These are phyloP conservation scores for Daldinia vernicosa DNA, from an alignment of 495 filamentous ascomycete genomes.

Conservation along the genomic window DNA sequence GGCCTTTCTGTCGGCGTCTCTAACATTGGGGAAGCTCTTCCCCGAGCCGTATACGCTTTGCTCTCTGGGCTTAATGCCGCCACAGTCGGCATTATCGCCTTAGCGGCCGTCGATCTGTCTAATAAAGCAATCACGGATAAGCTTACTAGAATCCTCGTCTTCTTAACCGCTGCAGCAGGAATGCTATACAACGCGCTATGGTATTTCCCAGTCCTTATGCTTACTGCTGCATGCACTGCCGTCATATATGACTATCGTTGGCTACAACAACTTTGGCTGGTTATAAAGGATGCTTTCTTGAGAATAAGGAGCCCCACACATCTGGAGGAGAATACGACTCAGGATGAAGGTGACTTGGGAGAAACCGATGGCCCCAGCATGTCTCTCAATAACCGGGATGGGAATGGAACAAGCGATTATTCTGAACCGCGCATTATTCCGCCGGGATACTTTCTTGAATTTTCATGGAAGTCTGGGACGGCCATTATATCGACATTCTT, in stretches of 20 bases:
- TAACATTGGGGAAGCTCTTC: constrained; percentile 67
- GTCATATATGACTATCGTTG: constrained; percentile 69
- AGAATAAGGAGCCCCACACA: not conserved
- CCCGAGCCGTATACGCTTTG: constrained; percentile 73
- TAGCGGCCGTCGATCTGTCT: constrained; percentile 79
- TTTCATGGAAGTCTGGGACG: constrained; percentile 59
- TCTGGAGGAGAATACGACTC: not conserved
- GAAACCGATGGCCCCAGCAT: not conserved
- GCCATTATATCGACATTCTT: constrained; percentile 64
- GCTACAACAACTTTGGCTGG: constrained; percentile 48
- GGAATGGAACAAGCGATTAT: not conserved
- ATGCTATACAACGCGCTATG: constrained; percentile 80
- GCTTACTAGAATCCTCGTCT: constrained; percentile 72
- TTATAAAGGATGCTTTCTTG: not conserved
- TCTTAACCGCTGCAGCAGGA: constrained; percentile 73
- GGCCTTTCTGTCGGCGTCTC: constrained; percentile 73
- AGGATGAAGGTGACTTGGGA: not conserved
- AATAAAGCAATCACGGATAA: constrained; percentile 79
- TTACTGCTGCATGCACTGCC: constrained; percentile 63
- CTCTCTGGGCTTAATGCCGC: constrained; percentile 81
- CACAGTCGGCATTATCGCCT: constrained; percentile 80
- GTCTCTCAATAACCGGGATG: not conserved
- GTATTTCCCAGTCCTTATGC: constrained; percentile 83
- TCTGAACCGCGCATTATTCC: constrained; percentile 55
- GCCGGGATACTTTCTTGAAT: constrained; percentile 47